Evolutionary conservation across 2,329 filamentous ascomycete species (phyloP).

Genomic region (Cordyceps tenuipes): DNA sequence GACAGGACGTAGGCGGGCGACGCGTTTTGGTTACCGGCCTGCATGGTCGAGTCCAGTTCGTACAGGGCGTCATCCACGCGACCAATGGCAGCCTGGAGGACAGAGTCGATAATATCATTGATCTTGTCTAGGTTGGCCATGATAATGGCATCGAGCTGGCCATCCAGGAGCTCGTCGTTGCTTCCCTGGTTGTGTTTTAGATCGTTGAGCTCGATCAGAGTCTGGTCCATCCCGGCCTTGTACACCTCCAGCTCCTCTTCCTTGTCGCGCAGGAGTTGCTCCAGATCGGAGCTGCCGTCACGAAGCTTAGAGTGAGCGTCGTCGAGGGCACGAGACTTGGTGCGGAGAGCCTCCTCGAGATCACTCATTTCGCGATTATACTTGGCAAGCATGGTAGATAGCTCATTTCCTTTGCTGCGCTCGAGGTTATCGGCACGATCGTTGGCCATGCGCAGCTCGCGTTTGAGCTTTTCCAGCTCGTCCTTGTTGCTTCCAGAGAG

Average conservation of each 20-base stretch:
- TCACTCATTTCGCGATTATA: constrained; percentile 97
- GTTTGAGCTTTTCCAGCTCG: constrained; percentile 87
- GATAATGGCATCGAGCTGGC: constrained; percentile 84
- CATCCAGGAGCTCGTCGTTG: constrained; percentile 73
- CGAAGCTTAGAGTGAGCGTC: constrained; percentile 70
- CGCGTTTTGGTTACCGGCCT: constrained; percentile 96
- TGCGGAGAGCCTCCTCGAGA: constrained; percentile 82
- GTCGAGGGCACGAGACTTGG: constrained; percentile 80
- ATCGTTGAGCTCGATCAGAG: constrained; percentile 85
- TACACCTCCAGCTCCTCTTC: constrained; percentile 97
- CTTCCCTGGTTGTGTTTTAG: constrained; percentile 67
- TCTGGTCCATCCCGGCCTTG: constrained; percentile 96
- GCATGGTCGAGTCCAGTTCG: constrained; percentile 95
- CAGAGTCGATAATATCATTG: constrained; percentile 95
- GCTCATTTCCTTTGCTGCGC: constrained; percentile 85
- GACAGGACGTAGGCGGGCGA: constrained; percentile 91
- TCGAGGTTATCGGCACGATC: constrained; percentile 90
- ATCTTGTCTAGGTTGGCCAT: constrained; percentile 85
- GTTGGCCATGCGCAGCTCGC: constrained; percentile 84
- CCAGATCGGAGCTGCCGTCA: constrained; percentile 78
- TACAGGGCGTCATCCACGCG: constrained; percentile 95
- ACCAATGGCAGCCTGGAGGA: constrained; percentile 84
- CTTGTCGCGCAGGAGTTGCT: constrained; percentile 80
- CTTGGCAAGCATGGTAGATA: constrained; percentile 88
- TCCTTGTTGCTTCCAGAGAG: constrained; percentile 81